phyloP scores from a whole-genome alignment of 1,284 basidiomycete species.

The Gastroboletus turbinatus region DNA sequence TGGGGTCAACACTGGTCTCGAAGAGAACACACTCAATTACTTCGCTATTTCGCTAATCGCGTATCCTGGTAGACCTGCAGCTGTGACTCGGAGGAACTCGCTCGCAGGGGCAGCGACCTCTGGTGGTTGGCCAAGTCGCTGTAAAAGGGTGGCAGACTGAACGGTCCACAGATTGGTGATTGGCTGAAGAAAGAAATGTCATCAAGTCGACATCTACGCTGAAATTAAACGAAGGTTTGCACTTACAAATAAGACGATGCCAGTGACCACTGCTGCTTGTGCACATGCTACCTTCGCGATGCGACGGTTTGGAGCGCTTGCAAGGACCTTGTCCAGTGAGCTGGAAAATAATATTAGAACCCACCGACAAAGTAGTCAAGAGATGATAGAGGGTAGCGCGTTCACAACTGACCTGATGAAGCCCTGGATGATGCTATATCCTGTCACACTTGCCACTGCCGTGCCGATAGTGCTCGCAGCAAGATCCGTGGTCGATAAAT shows the following conservation, averaged over 20 bases:
- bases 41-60: slow-evolving; percentile 31
- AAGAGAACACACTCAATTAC: slow-evolving; percentile 7
- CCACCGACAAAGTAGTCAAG: neutral
- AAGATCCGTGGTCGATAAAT: slow-evolving; percentile 28
- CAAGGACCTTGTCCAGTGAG: slow-evolving; percentile 24
- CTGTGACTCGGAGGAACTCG: slow-evolving; percentile 25
- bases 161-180: slow-evolving; percentile 25
- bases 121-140: slow-evolving; percentile 24
- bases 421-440: slow-evolving; percentile 30
- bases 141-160: slow-evolving; percentile 21
- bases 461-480: slow-evolving; percentile 30
- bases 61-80: slow-evolving; percentile 29
- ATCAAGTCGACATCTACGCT: neutral
- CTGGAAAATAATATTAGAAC: slow-evolving; percentile 11
- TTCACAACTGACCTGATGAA: slow-evolving; percentile 23
- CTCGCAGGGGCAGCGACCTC: slow-evolving; percentile 22
- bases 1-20: slow-evolving; percentile 3
- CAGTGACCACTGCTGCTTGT: slow-evolving; percentile 25
- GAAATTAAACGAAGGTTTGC: neutral
- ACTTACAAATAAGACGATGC: slow-evolving; percentile 23
- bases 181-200: slow-evolving; percentile 7
- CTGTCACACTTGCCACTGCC: slow-evolving; percentile 27
- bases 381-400: neutral
- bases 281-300: slow-evolving; percentile 22
- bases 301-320: slow-evolving; percentile 10